Conservation (phyloP, 2,329 filamentous ascomycete species). For the Thielaviopsis punctulata region DNA sequence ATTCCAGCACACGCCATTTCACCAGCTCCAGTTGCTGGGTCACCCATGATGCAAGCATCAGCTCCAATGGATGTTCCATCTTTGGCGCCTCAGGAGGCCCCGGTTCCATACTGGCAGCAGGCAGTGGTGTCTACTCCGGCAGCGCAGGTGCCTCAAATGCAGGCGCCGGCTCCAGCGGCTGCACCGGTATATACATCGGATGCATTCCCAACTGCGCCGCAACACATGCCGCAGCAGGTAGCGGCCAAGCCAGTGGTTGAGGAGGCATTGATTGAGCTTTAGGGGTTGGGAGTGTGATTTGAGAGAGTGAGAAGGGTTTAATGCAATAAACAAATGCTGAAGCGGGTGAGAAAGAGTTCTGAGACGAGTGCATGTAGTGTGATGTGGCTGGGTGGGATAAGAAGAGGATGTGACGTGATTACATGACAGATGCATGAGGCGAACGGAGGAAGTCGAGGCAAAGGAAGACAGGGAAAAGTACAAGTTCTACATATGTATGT, state of each 20-base stretch:
- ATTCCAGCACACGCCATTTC: slow-evolving; percentile 4
- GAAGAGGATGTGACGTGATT: no score
- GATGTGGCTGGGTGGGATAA: no score
- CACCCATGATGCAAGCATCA: neutral
- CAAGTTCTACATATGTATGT: no score
- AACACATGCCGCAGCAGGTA: slow-evolving; percentile 37
- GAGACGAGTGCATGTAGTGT: no score
- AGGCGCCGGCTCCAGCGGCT: neutral
- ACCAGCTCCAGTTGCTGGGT: slow-evolving; percentile 3
- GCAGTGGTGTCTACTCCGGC: slow-evolving; percentile 16
- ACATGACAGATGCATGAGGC: no score
- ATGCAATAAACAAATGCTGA: neutral
- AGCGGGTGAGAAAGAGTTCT: no score
- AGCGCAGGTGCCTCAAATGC: neutral
- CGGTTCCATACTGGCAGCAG: slow-evolving; percentile 8
- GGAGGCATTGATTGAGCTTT: slow-evolving; percentile 56
- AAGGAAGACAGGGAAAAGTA: no score
- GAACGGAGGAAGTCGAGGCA: no score
- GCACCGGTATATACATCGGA: slow-evolving; percentile 36
- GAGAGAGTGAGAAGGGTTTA: neutral
- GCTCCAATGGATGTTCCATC: slow-evolving; percentile 8
- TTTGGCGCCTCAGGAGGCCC: slow-evolving; percentile 13
- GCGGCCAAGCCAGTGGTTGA: slow-evolving; percentile 39
- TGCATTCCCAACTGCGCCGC: slow-evolving; percentile 47
- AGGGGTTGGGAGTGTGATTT: neutral